Evolutionary conservation across 2,329 filamentous ascomycete species (phyloP), one percentile per base, ranked within the genome.

Genomic region (Pseudogymnoascus sp.): DNA sequence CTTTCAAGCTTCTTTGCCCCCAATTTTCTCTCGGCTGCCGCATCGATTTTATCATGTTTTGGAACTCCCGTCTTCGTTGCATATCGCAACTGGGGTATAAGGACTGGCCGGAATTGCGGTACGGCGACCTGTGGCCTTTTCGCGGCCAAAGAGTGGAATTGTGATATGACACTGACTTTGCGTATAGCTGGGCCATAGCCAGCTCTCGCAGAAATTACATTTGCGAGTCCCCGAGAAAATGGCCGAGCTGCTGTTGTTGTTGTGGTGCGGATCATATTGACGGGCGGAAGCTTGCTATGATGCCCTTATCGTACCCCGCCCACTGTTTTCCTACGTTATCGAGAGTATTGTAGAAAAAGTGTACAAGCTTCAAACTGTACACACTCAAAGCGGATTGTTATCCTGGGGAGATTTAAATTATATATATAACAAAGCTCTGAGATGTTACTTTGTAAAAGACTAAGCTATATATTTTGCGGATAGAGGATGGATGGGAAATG

Each of bases 1-100:
- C 83, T 71, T 63, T 83, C 72, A n/a, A 92, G 75, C 70, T 82
- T 82, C 71, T 84, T 72, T 59, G 85, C 69, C 11, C 75, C 80
- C 7, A 84, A 69, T 66, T 80, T 77, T 56, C 80, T 78, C 72
- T 90, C 88, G 31, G 76, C 76, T 67, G 88, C 78, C 43, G 73
- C 76, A 67, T 89, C 81, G 62, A 84, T 82, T 40, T 73, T 69
- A 73, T 74, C 68, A 73, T 70, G 66, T 68, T 67, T 70, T n/a
- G 68, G 65, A 12, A 64, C 65, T 7, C 66, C 36, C 36, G 38
- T 62, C 60, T 70, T 71, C 14, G 70, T 73, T 7, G 77, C 74
- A 72, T 80, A 78, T 66, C 80, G 81, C 68, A 82, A 76, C 49
- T 82, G 75, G 53, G 78, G 76, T 46, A 76, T 79, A 66, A 76